These are phyloP conservation scores for Dictyostelium discoideum DNA, from an alignment of 78 protist genomes.

Conservation along the genomic window DNA sequence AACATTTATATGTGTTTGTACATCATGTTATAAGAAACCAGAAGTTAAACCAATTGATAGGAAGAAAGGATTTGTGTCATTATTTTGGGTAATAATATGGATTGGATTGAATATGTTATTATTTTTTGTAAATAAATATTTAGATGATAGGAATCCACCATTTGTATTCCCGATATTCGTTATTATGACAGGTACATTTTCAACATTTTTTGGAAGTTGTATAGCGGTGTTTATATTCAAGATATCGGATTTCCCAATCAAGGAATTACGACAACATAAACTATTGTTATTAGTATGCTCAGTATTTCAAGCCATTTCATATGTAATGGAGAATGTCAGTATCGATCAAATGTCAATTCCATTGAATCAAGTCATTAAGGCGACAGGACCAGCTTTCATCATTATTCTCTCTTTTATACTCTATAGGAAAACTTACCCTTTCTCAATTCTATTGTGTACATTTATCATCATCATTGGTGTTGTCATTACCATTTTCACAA, in stretches of 20 bases:
- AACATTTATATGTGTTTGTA: neutral
- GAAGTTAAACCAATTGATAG: neutral
- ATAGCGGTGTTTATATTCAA: conserved; percentile 33
- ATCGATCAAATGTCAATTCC: conserved; percentile 36
- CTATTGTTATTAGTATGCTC: neutral
- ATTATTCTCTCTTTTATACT: neutral
- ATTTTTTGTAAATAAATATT: conserved; percentile 32
- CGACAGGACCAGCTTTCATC: conserved; percentile 60
- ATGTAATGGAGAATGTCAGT: conserved; percentile 53
- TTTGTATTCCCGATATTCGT: conserved; percentile 33
- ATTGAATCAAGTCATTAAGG: conserved; percentile 58
- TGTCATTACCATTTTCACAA: neutral
- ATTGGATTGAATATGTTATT: conserved; percentile 8
- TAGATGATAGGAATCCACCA: neutral
- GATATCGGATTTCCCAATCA: neutral
- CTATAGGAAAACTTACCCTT: neutral
- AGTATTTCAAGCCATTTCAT: conserved; percentile 34
- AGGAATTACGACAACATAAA: conserved; percentile 10
- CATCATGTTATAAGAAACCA: neutral
- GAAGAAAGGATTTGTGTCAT: neutral
- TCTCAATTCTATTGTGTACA: neutral
- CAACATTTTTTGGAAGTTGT: conserved; percentile 39
- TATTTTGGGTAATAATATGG: conserved; percentile 26
- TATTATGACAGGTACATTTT: conserved; percentile 48
- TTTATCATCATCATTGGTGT: conserved; percentile 29